phyloP scores from a whole-genome alignment of 805 yeast genomes.

The Nakazawaea ishiwadae region DNA sequence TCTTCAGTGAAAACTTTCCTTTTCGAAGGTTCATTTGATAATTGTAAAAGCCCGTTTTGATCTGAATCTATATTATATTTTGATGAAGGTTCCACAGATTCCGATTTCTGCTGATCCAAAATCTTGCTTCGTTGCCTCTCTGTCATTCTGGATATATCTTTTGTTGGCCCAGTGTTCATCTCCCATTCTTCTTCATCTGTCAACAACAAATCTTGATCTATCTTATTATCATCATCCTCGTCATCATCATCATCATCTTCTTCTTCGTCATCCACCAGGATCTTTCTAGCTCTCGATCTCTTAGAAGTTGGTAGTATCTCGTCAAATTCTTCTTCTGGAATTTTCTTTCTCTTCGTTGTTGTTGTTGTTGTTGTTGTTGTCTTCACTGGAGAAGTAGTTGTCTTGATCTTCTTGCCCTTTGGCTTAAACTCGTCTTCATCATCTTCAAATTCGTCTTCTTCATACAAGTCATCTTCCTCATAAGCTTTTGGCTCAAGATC shows the following conservation, averaged over 20 bases:
- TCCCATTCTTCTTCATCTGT: conserved; percentile 16
- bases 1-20: conserved; percentile 72
- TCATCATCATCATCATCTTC: neutral
- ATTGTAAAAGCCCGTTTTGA: conserved; percentile 25
- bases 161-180: conserved; percentile 29
- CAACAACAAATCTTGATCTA: conserved; percentile 1
- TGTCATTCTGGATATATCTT: conserved; percentile 46
- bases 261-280: neutral
- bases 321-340: neutral
- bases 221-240: conserved; percentile 1
- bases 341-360: neutral
- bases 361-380: neutral
- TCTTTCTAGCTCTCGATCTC: neutral
- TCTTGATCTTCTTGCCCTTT: conserved; percentile 1
- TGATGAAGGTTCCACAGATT: conserved; percentile 15
- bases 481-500: conserved; percentile 14
- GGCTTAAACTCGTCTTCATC: conserved; percentile 11
- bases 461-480: conserved; percentile 25
- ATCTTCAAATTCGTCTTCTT: conserved; percentile 17
- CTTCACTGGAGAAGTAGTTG: neutral
- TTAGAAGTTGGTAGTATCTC: conserved; percentile 1
- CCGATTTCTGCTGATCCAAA: conserved; percentile 27
- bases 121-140: conserved; percentile 50
- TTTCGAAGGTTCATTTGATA: conserved; percentile 36
- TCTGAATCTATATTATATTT: conserved; percentile 4